Base-by-base conservation (phyloP, 352 stramenopile genomes). In the Pythium utonaiense region DNA sequence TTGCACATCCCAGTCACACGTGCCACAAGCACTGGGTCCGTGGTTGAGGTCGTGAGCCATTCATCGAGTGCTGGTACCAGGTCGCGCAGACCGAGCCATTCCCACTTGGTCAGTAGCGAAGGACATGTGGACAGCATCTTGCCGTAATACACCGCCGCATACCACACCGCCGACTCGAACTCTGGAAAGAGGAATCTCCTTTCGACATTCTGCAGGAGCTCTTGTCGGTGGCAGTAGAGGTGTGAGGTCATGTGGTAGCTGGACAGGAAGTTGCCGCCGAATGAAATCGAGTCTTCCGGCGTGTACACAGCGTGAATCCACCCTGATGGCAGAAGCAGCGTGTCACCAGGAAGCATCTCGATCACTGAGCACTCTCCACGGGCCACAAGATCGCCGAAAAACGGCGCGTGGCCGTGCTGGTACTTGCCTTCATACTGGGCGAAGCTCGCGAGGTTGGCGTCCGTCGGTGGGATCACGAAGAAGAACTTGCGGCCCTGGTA, bases 271-370 rank as follows among this genome's bases (percentile, higher is more conserved):
- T 77, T 75, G 17, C 74, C 74, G 19, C 71, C 58, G 45, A 78
- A 83, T 38, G 66, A 64, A 24, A 83, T 73, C 41, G 69, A 71
- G 48, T 83, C 74, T 40, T 77, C 60, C 0, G 62, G 67, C 8
- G 74, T 79, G 57, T 76, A 74, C 40, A 77, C 69, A 0, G 71
- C 67, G 42, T 80, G 74, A 24, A 83, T 75, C 71, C 74, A 83
- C 1, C 74, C 74, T 0, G 74, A 74, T 0, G 74, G 74, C 22
- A 83, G 52, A 45, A 83, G 41, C 38, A 83, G 60, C 31, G 74
- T 83, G 36, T 77, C 65, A 6, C 74, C 72, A 3, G 52, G 67
- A 12, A 50, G 42, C 40, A 83, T 64, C 14, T 77, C 59, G 10
- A 77, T 49, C 9, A 69, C 58, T 17, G 62, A 55, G 25, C 70